These are phyloP conservation scores for Ehretia macrophylla DNA, from an alignment of 257 asterid genomes.

Conservation along the genomic window DNA sequence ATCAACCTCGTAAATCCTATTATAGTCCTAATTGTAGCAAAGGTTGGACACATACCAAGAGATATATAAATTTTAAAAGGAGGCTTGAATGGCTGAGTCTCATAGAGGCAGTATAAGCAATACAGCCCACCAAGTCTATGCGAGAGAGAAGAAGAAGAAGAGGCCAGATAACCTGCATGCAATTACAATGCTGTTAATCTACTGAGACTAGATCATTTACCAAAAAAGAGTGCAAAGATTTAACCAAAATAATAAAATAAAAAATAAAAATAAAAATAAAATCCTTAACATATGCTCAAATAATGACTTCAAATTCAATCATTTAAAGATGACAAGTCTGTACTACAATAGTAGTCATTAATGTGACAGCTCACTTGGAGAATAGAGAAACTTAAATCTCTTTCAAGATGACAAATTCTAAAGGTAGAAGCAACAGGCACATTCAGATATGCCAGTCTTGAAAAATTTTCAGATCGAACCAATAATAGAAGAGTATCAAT, in stretches of 20 bases:
- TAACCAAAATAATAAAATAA: too few species aligned
- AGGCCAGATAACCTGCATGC: constrained; percentile 48
- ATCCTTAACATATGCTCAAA: too few species aligned
- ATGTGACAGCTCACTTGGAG: not conserved
- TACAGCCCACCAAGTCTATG: constrained; percentile 75
- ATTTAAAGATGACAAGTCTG: too few species aligned
- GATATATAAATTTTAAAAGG: constrained; percentile 71
- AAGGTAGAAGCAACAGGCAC: not conserved
- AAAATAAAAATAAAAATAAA: constrained; percentile 2
- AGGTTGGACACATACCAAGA: constrained; percentile 38
- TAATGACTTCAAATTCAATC: too few species aligned
- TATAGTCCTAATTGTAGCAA: not conserved
- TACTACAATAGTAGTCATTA: too few species aligned
- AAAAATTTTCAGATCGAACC: too few species aligned
- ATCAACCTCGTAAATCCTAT: not conserved
- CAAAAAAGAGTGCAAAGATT: too few species aligned
- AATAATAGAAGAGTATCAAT: too few species aligned
- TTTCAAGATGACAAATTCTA: not conserved
- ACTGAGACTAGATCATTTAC: too few species aligned
- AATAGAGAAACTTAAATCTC: not conserved
- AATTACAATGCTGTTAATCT: too few species aligned
- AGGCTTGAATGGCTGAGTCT: constrained; percentile 82
- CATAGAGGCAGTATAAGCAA: constrained; percentile 69
- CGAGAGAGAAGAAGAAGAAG: constrained; percentile 42
- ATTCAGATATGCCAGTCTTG: not conserved